phyloP scores from a whole-genome alignment of 768 basidiomycete species.

The Lentinula boryana region DNA sequence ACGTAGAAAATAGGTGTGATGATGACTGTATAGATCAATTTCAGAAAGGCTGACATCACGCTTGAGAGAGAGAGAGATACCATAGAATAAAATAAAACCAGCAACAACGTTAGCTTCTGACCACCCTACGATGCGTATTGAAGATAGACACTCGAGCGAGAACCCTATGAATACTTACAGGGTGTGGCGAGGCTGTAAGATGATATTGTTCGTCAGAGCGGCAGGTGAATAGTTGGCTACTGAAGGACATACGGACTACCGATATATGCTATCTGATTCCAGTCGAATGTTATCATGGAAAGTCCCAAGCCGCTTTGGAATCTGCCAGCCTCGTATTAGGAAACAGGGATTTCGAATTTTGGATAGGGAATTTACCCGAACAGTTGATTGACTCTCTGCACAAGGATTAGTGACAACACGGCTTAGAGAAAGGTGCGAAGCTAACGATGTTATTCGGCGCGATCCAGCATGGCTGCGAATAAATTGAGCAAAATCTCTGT shows the following conservation, averaged over 20 bases:
- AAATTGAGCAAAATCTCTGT: constrained; percentile 1
- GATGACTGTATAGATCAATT: constrained; percentile 34
- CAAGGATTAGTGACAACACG: constrained; percentile 2
- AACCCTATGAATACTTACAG: constrained; percentile 24
- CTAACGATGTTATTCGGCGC: constrained; percentile 50
- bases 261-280: constrained; percentile 65
- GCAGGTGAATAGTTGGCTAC: constrained; percentile 1
- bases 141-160: neutral
- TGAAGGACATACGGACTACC: constrained; percentile 48
- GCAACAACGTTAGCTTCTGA: constrained; percentile 42
- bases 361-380: constrained; percentile 36
- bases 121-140: constrained; percentile 32
- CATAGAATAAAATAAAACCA: constrained; percentile 44
- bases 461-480: constrained; percentile 55
- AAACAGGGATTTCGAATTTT: neutral
- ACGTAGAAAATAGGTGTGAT: constrained; percentile 46
- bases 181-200: constrained; percentile 38
- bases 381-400: constrained; percentile 48
- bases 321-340: constrained; percentile 15
- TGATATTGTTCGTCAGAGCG: constrained; percentile 7
- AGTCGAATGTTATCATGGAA: constrained; percentile 49
- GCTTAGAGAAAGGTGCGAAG: constrained; percentile 8
- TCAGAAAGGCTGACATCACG: neutral
- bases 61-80: constrained; percentile 10
- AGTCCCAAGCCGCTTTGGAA: constrained; percentile 49